Conservation (phyloP, 2,329 filamentous ascomycete species). For the Corniculantispora saksenae region DNA sequence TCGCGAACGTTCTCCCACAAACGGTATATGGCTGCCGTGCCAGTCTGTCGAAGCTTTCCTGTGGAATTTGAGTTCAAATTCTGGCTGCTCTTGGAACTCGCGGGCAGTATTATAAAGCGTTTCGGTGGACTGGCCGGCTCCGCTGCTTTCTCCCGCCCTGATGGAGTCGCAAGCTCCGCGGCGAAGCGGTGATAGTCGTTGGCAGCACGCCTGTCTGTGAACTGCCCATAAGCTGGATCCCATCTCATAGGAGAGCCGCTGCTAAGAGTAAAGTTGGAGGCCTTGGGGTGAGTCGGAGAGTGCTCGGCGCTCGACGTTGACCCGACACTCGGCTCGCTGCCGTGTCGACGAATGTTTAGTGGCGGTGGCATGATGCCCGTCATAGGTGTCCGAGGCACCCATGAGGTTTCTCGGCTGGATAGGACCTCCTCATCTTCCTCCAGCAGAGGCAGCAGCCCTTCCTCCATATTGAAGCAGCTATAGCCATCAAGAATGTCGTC, state of each 20-base stretch:
- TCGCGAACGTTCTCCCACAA: constrained; percentile 3
- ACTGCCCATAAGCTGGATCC: constrained; percentile 29
- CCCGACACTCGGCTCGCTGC: not conserved
- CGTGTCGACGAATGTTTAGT: not conserved
- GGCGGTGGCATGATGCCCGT: not conserved
- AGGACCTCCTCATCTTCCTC: not conserved
- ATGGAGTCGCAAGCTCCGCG: constrained; percentile 30
- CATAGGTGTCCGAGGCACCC: constrained; percentile 3
- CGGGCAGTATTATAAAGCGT: not conserved
- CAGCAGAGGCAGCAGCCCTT: constrained; percentile 4
- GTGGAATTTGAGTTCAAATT: not conserved
- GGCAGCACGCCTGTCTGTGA: constrained; percentile 33
- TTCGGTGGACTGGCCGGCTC: not conserved
- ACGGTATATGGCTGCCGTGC: constrained; percentile 10
- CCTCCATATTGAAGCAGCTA: not conserved
- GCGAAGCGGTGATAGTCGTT: constrained; percentile 39
- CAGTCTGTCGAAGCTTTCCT: not conserved
- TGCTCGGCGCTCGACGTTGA: not conserved
- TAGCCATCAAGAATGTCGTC: not conserved
- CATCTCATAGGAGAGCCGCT: constrained; percentile 11
- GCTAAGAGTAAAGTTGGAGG: not conserved
- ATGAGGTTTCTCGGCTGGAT: constrained; percentile 1
- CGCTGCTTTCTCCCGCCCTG: not conserved
- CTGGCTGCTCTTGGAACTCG: not conserved
- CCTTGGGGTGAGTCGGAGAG: not conserved